Evolutionary conservation across 345 rosid genomes (phyloP).

Genomic region (Ceriops tagal): DNA sequence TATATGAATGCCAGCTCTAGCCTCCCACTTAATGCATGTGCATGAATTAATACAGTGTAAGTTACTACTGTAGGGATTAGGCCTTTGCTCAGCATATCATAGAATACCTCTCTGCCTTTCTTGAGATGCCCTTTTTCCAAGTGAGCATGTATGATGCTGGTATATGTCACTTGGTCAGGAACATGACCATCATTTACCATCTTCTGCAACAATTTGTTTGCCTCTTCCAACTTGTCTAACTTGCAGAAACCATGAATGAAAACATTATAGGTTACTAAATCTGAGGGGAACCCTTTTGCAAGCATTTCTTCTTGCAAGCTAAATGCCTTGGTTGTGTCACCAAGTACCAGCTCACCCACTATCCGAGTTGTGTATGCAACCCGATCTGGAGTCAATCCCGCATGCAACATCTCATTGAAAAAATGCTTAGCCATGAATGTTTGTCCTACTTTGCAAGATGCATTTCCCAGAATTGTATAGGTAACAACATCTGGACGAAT

Average conservation of each 20-base stretch:
- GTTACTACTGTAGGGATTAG: constrained; percentile 55
- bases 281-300: constrained; percentile 43
- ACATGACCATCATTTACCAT: constrained; percentile 42
- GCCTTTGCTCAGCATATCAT: constrained; percentile 50
- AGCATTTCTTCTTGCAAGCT: constrained; percentile 60
- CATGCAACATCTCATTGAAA: constrained; percentile 55
- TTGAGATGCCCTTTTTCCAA: constrained; percentile 43
- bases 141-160: constrained; percentile 54
- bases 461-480: constrained; percentile 58
- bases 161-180: constrained; percentile 68
- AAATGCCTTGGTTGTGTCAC: constrained; percentile 44
- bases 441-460: constrained; percentile 51
- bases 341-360: constrained; percentile 51
- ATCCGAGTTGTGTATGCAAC: constrained; percentile 48
- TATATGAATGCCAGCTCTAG: constrained; percentile 47
- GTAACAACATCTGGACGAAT: constrained; percentile 60
- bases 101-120: constrained; percentile 48
- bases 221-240: constrained; percentile 46
- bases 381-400: constrained; percentile 52
- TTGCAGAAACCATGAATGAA: constrained; percentile 48
- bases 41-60: constrained; percentile 69
- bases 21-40: constrained; percentile 52
- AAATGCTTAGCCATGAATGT: constrained; percentile 40
- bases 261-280: constrained; percentile 54
- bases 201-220: constrained; percentile 41